Evolutionary conservation across 352 stramenopile genomes (phyloP), one percentile per base, ranked within the genome.

Genomic region (Phytophthora gonapodyides): DNA sequence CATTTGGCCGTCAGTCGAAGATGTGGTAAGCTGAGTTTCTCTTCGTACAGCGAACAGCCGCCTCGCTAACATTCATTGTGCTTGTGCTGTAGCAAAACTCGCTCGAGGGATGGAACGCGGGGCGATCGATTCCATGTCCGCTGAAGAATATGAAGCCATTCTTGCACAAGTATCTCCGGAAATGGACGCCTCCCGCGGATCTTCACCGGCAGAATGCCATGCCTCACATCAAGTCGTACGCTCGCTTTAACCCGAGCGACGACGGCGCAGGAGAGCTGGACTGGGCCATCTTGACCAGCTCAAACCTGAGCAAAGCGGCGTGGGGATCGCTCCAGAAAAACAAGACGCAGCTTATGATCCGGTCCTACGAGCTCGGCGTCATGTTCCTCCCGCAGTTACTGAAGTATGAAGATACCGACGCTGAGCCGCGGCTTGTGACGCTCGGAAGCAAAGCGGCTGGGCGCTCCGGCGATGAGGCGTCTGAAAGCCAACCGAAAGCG

Each of bases 91-190:
- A 94, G 84, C 76, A 69, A 40, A 92, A 94, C 49, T 94, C 86
- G 27, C 73, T 82, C 21, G 77, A 93, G 65, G 86, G 86, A n/a
- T 94, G 84, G 84, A 80, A 82, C 34, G 74, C 78, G 17, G 86
- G 86, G 2, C 75, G 82, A 10, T 75, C 86, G 6, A 73, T 94
- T 11, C 84, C 86, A 13, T 94, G 86, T 44, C 73, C 84, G 4
- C 53, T 91, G 13, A 94, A 94, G 55, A 94, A 94, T 58, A 88
- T 94, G 75, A 94, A 94, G 57, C 64, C 83, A 5, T 94, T 94
- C 57, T 62, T 94, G 35, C 86, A 94, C 74, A 93, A 91, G 42
- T 92, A 90, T 56, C 62, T 94, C 15, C 72, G 86, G 44, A 89
- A 87, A 45, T 94, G 86, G 86, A 79, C 73, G 15, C 86, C 86